Base-by-base conservation (phyloP, 2,329 filamentous ascomycete species). In the Trichophyton equinum region DNA sequence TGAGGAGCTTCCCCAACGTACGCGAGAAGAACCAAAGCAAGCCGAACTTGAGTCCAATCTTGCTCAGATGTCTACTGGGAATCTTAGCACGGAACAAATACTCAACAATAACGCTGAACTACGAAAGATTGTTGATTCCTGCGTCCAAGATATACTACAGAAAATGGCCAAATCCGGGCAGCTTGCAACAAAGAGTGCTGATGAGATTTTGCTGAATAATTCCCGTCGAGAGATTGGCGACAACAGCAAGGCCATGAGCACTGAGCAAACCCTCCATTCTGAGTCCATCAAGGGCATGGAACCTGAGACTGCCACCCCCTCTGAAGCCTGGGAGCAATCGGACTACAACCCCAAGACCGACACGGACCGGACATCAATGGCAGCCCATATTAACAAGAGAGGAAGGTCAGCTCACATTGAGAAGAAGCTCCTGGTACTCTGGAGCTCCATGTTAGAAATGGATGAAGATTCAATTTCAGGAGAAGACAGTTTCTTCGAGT, bases 401-500 rank as follows among this genome's bases (percentile, higher is more conserved):
- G 63, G 63, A 33, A 61, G 65, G 27, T 65, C 68, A 18, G 67
- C 65, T 11, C 66, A 69, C 49, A 62, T 72, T 56, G 72, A 75
- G 60, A 68, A 67, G 38, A 73, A 69, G 44, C 68, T 75, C 11
- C 69, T 73, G 67, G 66, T 63, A n/a, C 67, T 75, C 53, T 76
- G 73, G 73, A 71, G 73, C 46, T 69, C 68, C 46, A 71, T 72
- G 30, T 64, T 75, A 49, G 71, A 70, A 22, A 63, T 74, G 6
- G 66, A 72, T 4, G 65, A 70, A 5, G 68, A 71, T 22, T 66
- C 64, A 15, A 69, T 75, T 36, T 68, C 69, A 40, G 67, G 68
- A 36, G 70, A 73, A 27, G 72, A 74, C 51, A 77, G 71, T 62
- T 78, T 78, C 68, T 75, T 76, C 66, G 71, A 73, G 38, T 59